Evolutionary conservation across 1,284 basidiomycete genomes (phyloP).

Genomic region (Tilletia walkeri): DNA sequence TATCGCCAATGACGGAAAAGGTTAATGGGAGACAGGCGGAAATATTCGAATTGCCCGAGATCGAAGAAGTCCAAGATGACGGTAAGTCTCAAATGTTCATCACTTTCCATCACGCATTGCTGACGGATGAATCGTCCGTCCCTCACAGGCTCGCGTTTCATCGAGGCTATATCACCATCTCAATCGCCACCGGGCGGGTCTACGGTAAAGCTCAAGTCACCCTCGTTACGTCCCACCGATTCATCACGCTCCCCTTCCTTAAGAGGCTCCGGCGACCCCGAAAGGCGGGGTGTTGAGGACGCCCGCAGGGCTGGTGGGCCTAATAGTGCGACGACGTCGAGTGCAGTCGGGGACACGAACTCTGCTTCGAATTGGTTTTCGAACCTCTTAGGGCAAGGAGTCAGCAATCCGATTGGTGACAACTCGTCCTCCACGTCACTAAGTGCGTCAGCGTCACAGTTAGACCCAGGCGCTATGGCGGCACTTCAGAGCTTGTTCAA

Average conservation of each 20-base stretch:
- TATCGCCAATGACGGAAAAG: background rate
- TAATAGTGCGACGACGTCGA: too few species aligned
- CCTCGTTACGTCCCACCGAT: background rate
- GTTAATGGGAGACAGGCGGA: background rate
- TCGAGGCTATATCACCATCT: background rate
- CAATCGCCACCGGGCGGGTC: background rate
- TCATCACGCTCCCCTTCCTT: background rate
- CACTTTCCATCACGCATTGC: too few species aligned
- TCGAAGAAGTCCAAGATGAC: background rate
- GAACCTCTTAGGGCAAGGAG: background rate
- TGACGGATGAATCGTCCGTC: background rate
- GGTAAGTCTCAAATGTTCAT: background rate
- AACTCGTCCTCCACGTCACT: background rate
- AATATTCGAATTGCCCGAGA: slow-evolving; percentile 8
- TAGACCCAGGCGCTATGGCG: background rate
- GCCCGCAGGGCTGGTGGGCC: too few species aligned
- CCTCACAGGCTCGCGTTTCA: background rate
- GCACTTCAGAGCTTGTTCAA: slow-evolving; percentile 8
- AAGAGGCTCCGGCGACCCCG: background rate
- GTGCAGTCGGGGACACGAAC: background rate
- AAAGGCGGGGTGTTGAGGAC: too few species aligned
- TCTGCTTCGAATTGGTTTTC: background rate
- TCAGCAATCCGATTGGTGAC: background rate
- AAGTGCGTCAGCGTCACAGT: background rate
- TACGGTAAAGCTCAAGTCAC: background rate